Evolutionary conservation across 2,329 filamentous ascomycete genomes (phyloP).

Genomic region (Neonectria neomacrospora): DNA sequence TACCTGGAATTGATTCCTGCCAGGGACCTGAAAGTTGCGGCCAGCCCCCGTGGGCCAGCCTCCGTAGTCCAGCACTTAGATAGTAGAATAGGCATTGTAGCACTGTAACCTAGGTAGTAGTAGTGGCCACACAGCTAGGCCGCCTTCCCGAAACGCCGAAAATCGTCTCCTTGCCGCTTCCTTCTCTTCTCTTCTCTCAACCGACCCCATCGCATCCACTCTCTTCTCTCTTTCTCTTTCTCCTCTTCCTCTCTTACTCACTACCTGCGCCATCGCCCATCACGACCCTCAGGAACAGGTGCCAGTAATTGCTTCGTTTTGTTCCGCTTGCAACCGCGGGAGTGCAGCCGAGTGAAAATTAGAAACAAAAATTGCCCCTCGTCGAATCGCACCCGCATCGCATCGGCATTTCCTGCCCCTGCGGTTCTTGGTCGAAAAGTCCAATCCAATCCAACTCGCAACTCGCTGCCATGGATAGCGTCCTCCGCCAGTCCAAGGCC

Average conservation of each 20-base stretch:
- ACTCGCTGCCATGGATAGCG: slow-evolving; percentile 82
- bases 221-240: slow-evolving; percentile 31
- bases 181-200: slow-evolving; percentile 24
- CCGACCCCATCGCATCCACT: not conserved
- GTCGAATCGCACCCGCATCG: slow-evolving; percentile 8
- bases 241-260: slow-evolving; percentile 20
- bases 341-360: slow-evolving; percentile 10
- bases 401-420: slow-evolving; percentile 5
- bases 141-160: slow-evolving; percentile 41
- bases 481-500: slow-evolving; percentile 93
- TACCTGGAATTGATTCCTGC: not conserved
- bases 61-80: not conserved
- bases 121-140: slow-evolving; percentile 33
- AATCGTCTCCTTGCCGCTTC: slow-evolving; percentile 7
- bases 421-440: not conserved
- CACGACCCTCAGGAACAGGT: not conserved
- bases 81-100: not conserved
- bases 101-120: not conserved
- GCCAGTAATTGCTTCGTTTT: slow-evolving; percentile 12
- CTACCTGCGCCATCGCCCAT: slow-evolving; percentile 5
- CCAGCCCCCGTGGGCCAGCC: too few species aligned
- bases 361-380: slow-evolving; percentile 8
- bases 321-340: slow-evolving; percentile 17
- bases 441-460: slow-evolving; percentile 18
- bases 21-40: slow-evolving; percentile 8